Conservation (phyloP, 2,329 filamentous ascomycete species). For the Blastomyces percursus region DNA sequence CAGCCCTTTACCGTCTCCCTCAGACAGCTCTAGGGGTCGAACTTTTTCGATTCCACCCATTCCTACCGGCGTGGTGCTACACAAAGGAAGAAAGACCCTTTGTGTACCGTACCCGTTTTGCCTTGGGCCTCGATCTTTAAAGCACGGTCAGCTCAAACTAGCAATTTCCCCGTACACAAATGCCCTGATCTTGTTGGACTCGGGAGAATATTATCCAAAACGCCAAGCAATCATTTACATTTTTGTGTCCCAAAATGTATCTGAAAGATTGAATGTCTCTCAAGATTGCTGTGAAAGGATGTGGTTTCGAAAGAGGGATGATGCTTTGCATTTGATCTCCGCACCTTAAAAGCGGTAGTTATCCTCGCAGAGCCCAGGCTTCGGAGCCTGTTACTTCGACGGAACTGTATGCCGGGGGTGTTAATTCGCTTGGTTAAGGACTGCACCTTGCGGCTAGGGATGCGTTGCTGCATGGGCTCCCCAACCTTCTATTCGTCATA, state of each 20-base stretch:
- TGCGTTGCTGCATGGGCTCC: background rate
- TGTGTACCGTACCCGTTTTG: background rate
- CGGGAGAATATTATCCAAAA: background rate
- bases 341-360: background rate
- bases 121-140: background rate
- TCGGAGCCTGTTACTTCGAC: background rate
- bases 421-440: background rate
- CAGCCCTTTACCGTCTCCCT: background rate
- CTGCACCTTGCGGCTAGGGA: background rate
- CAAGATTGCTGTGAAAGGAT: background rate
- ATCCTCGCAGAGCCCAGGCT: background rate
- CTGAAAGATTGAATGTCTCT: background rate
- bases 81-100: background rate
- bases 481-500: background rate
- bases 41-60: background rate
- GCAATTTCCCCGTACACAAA: background rate
- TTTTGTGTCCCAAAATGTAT: background rate
- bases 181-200: background rate
- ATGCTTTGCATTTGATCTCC: background rate
- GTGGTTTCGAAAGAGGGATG: background rate
- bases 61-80: background rate
- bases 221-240: background rate
- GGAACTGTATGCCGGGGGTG: background rate
- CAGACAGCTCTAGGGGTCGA: background rate
- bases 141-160: background rate